Percentiles rank a stretch among this genome's conserved stretches.
These are phyloP conservation scores for Candida sp. DNA, from an alignment of 1,139 yeast genomes.

Conservation along the genomic window DNA sequence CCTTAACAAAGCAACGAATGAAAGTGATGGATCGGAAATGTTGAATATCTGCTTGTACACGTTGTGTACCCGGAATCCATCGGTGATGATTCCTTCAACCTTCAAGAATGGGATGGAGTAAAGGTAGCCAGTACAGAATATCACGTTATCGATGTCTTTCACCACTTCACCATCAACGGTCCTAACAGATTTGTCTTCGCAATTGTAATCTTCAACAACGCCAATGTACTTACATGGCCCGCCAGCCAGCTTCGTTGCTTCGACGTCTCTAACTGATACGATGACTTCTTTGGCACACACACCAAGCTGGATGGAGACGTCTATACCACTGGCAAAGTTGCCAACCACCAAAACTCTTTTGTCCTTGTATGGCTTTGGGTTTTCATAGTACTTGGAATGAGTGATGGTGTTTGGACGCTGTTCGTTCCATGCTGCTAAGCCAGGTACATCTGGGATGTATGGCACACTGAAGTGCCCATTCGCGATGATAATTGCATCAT, in stretches of 20 bases:
- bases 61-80: slow-evolving; percentile 33
- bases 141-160: slow-evolving; percentile 34
- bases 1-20: slow-evolving; percentile 41
- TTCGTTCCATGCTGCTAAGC: slow-evolving; percentile 34
- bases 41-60: slow-evolving; percentile 44
- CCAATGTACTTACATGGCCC: slow-evolving; percentile 24
- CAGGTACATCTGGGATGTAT: slow-evolving; percentile 38
- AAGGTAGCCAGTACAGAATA: slow-evolving; percentile 51
- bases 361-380: slow-evolving; percentile 26
- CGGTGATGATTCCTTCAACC: slow-evolving; percentile 24
- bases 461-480: slow-evolving; percentile 41
- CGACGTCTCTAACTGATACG: slow-evolving; percentile 29
- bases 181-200: slow-evolving; percentile 25
- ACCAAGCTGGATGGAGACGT: slow-evolving; percentile 26
- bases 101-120: slow-evolving; percentile 46
- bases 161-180: slow-evolving; percentile 31
- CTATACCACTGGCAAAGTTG: slow-evolving; percentile 49
- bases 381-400: slow-evolving; percentile 47
- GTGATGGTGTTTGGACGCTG: slow-evolving; percentile 30
- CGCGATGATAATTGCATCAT: slow-evolving; percentile 31
- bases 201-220: slow-evolving; percentile 18
- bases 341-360: slow-evolving; percentile 44
- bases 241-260: slow-evolving; percentile 19
- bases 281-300: slow-evolving; percentile 21
- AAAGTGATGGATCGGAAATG: slow-evolving; percentile 39